These are phyloP conservation scores for Ministeria vibrans DNA, from an alignment of 78 protist genomes.

Conservation along the genomic window DNA sequence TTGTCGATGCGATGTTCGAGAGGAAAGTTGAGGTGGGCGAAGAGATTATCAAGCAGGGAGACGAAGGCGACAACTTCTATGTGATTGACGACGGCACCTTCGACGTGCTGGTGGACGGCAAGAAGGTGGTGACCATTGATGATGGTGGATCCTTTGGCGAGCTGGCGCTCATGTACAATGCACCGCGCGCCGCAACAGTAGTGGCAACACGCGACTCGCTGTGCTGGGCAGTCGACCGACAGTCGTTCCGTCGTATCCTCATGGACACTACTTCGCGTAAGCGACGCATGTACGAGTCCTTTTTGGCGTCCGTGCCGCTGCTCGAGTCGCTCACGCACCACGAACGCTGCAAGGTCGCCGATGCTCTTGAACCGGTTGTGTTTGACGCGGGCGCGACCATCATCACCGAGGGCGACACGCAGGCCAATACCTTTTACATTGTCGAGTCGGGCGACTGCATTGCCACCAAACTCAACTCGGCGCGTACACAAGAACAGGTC, in stretches of 20 bases:
- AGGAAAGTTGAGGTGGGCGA: conserved; percentile 29
- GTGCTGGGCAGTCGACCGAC: conserved; percentile 38
- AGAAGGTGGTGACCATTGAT: conserved; percentile 10
- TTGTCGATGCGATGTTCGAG: conserved; percentile 61
- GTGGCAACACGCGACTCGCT: background rate
- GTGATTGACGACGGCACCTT: conserved; percentile 59
- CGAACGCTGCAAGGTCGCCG: conserved; percentile 62
- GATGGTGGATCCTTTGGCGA: conserved; percentile 79
- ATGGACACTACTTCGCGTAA: conserved; percentile 59
- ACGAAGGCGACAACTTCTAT: conserved; percentile 71
- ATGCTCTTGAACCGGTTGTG: conserved; percentile 51
- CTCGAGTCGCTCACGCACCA: conserved; percentile 17
- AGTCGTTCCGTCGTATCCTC: conserved; percentile 61
- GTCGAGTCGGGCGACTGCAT: conserved; percentile 45
- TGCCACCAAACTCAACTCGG: background rate
- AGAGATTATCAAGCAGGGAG: conserved; percentile 54
- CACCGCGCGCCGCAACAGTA: conserved; percentile 86
- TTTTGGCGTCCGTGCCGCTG: conserved; percentile 40
- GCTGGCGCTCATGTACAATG: conserved; percentile 72
- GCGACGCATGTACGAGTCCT: conserved; percentile 70
- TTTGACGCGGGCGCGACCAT: conserved; percentile 53
- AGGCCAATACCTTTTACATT: conserved; percentile 61
- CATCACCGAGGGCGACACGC: conserved; percentile 54
- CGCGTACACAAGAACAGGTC: conserved; percentile 20
- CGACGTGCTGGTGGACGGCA: conserved; percentile 20